Percentiles rank a stretch among this genome's conserved stretches.
Conservation (phyloP, 2,329 filamentous ascomycete species). For the Tolypocladium guangdongense region DNA sequence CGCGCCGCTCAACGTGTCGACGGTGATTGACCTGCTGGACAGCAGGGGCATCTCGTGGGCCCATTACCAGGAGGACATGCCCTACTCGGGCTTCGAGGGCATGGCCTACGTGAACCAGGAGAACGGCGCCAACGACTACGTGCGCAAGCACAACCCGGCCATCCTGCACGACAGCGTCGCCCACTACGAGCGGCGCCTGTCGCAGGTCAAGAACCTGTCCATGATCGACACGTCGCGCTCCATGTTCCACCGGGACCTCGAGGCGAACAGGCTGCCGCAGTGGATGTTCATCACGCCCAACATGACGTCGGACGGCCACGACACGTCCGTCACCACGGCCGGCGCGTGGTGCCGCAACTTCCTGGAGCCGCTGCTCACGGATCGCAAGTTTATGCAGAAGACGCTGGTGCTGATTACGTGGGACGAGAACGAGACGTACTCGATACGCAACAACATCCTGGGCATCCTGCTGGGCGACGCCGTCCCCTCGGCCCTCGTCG, state of each 20-base stretch:
- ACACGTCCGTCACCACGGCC: slow-evolving; percentile 58
- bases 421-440: slow-evolving; percentile 66
- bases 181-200: slow-evolving; percentile 45
- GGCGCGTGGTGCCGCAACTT: slow-evolving; percentile 59
- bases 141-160: slow-evolving; percentile 68
- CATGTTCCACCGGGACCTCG: slow-evolving; percentile 56
- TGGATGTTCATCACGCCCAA: slow-evolving; percentile 63
- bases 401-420: slow-evolving; percentile 70
- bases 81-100: slow-evolving; percentile 64
- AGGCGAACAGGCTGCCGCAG: slow-evolving; percentile 54
- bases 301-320: slow-evolving; percentile 69
- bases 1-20: slow-evolving; percentile 49
- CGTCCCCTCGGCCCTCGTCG: slow-evolving; percentile 51
- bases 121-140: slow-evolving; percentile 62
- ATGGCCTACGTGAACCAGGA: slow-evolving; percentile 50
- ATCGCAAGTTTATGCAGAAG: slow-evolving; percentile 62
- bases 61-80: slow-evolving; percentile 69
- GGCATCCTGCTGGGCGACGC: slow-evolving; percentile 64
- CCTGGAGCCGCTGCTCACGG: slow-evolving; percentile 56
- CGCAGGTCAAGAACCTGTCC: slow-evolving; percentile 61
- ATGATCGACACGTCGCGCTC: slow-evolving; percentile 29
- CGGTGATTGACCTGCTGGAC: slow-evolving; percentile 59
- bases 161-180: slow-evolving; percentile 58
- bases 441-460: slow-evolving; percentile 56
- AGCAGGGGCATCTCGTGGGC: slow-evolving; percentile 55